phyloP scores from a whole-genome alignment of 2,329 filamentous ascomycete genomes.

The Massarina eburnea region DNA sequence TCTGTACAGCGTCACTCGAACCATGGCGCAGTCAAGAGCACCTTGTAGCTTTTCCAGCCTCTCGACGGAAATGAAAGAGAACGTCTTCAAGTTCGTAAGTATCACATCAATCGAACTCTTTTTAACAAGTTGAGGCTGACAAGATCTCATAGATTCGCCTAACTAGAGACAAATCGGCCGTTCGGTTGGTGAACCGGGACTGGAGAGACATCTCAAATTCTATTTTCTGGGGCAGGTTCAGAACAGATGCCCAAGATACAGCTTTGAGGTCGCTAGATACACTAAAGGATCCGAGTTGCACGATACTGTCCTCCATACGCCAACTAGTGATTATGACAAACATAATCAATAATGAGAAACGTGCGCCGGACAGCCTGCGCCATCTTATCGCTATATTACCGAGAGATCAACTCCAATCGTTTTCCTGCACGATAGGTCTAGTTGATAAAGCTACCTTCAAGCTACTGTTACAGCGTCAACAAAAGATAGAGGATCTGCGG shows the following conservation, averaged over 20 bases:
- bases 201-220: background rate
- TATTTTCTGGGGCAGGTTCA: background rate
- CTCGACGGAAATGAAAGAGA: background rate
- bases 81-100: background rate
- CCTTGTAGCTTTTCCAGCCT: background rate
- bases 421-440: too few species aligned
- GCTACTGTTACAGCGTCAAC: too few species aligned
- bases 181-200: background rate
- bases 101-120: background rate
- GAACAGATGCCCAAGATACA: too few species aligned
- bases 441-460: too few species aligned
- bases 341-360: background rate
- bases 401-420: too few species aligned
- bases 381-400: background rate
- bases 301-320: background rate
- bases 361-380: too few species aligned
- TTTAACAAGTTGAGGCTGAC: background rate
- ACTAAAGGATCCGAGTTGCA: background rate
- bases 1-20: background rate
- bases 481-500: too few species aligned
- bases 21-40: background rate
- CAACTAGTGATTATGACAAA: background rate
- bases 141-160: background rate
- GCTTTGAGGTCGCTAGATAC: background rate
- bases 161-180: background rate